Conservation (phyloP, 2,329 filamentous ascomycete genomes). For the Fusarium goolgardi region DNA sequence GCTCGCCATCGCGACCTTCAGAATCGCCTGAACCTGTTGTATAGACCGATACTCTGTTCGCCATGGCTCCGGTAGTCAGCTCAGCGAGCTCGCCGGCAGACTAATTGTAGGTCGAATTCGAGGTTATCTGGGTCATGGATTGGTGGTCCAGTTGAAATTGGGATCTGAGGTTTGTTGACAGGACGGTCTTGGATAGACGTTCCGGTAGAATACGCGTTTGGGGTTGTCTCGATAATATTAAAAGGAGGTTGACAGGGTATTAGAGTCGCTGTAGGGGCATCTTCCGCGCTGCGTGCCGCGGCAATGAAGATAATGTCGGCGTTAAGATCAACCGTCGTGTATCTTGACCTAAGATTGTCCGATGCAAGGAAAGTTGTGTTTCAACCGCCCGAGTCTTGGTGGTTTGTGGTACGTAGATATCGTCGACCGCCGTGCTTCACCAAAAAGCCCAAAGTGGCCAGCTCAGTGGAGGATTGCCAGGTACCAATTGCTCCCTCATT, state of each 20-base stretch:
- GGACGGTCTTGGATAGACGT: slow-evolving; percentile 3
- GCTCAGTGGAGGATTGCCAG: slow-evolving; percentile 29
- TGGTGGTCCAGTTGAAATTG: slow-evolving; percentile 1
- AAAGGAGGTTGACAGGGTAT: slow-evolving; percentile 36
- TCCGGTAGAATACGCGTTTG: slow-evolving; percentile 34
- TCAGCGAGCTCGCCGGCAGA: slow-evolving; percentile 29
- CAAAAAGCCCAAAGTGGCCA: slow-evolving; percentile 42
- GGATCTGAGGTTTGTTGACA: slow-evolving; percentile 9
- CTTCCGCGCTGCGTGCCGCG: slow-evolving; percentile 35
- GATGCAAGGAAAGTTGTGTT: slow-evolving; percentile 14
- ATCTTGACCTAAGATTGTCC: slow-evolving; percentile 11
- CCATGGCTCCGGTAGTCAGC: slow-evolving; percentile 54
- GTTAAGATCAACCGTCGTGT: slow-evolving; percentile 17
- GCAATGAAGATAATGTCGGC: slow-evolving; percentile 2
- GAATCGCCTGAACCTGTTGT: slow-evolving; percentile 66
- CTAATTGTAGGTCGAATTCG: slow-evolving; percentile 12
- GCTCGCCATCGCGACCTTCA: slow-evolving; percentile 71
- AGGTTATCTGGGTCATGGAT: slow-evolving; percentile 29
- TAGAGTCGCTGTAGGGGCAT: slow-evolving; percentile 47
- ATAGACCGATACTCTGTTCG: slow-evolving; percentile 69
- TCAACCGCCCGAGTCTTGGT: slow-evolving; percentile 3
- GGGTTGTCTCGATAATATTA: slow-evolving; percentile 37
- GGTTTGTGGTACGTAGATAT: slow-evolving; percentile 34
- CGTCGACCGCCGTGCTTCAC: slow-evolving; percentile 44
- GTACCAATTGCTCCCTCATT: slow-evolving; percentile 35